A percentile compares a stretch with the other conserved stretches of the same genome.
Evolutionary conservation across 352 stramenopile genomes (phyloP).

Genomic region (Globisporangium megalacanthum): DNA sequence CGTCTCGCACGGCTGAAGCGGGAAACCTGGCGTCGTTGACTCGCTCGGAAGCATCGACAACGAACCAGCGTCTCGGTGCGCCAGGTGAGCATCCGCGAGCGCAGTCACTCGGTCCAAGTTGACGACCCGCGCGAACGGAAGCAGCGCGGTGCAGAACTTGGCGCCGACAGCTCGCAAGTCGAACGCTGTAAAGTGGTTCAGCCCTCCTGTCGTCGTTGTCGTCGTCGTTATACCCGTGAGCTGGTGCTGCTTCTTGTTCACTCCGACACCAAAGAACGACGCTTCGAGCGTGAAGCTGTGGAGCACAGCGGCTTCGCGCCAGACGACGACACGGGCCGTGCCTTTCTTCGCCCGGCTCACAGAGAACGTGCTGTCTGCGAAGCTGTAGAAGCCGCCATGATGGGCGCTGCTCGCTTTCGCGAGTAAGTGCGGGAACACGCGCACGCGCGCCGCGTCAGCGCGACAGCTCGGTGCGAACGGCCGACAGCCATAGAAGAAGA

Average conservation of each 20-base stretch:
- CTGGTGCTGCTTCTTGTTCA: slow-evolving; percentile 22
- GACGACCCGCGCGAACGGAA: slow-evolving; percentile 57
- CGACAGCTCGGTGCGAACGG: slow-evolving; percentile 35
- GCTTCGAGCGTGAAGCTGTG: slow-evolving; percentile 79
- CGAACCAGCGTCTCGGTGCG: background rate
- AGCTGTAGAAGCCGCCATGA: slow-evolving; percentile 51
- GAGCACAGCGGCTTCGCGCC: slow-evolving; percentile 53
- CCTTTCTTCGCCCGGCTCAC: slow-evolving; percentile 50
- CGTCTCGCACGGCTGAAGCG: background rate
- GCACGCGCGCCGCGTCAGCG: slow-evolving; percentile 43
- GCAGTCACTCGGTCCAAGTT: slow-evolving; percentile 24
- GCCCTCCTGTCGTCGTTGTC: background rate
- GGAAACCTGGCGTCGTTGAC: background rate
- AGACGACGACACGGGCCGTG: slow-evolving; percentile 63
- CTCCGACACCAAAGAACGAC: slow-evolving; percentile 62
- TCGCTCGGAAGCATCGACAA: too few species aligned
- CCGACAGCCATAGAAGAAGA: slow-evolving; percentile 84
- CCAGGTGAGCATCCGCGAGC: background rate
- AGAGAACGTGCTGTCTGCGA: slow-evolving; percentile 69
- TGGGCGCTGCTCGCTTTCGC: slow-evolving; percentile 39
- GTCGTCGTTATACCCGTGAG: background rate
- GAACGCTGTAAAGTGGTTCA: slow-evolving; percentile 41
- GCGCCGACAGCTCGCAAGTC: slow-evolving; percentile 46
- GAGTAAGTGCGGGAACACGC: slow-evolving; percentile 69
- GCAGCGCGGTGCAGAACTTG: slow-evolving; percentile 49